Evolutionary conservation across 352 stramenopile genomes (phyloP), one percentile per base, ranked within the genome.

Genomic region (Pythium rhizo-oryzae): DNA sequence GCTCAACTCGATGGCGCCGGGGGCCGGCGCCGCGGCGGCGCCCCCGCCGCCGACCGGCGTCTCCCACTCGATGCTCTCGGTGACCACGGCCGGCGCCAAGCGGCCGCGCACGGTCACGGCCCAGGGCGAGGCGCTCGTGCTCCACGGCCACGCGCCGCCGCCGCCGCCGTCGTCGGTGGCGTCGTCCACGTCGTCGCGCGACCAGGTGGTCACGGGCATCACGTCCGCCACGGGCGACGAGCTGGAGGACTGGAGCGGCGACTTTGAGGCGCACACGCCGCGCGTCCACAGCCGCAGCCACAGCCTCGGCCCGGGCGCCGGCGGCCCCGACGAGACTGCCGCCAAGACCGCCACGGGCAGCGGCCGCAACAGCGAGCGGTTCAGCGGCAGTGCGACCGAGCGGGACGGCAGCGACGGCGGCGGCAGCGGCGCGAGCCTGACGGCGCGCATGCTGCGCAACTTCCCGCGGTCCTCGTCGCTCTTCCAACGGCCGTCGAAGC

Each of bases 141-240:
- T 70, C 24, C 59, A 72, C 28, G 18, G 21, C 21, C 21, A 51
- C 37, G 25, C 47, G 24, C 25, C 47, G 50, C 55, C 58, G 39
- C 19, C 49, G 58, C 47, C 49, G 25, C 19, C 46, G 11, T 23
- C 67, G 23, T 41, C 44, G 41, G 41, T 47, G 41, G 18, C 41
- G 4, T 19, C 41, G 28, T 59, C 49, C 13, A 46, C 59, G 8
- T 24, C 50, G 12, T 47, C 28, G 47, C 63, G 57, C 60, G 82
- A 90, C 57, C 84, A 92, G 44, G 84, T 92, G 21, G 86, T 94
- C 15, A 83, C 92, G 8, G 86, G 86, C 9, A 84, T 94, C 59
- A 71, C 84, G 2, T 84, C 86, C 0, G 85, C 84, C 13, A 71
- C 67, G 19, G 84, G 89, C 28, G 86, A 92, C 59, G 86, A 82